Base-by-base conservation (phyloP, 1,284 basidiomycete genomes). In the Ganoderma multipileum region DNA sequence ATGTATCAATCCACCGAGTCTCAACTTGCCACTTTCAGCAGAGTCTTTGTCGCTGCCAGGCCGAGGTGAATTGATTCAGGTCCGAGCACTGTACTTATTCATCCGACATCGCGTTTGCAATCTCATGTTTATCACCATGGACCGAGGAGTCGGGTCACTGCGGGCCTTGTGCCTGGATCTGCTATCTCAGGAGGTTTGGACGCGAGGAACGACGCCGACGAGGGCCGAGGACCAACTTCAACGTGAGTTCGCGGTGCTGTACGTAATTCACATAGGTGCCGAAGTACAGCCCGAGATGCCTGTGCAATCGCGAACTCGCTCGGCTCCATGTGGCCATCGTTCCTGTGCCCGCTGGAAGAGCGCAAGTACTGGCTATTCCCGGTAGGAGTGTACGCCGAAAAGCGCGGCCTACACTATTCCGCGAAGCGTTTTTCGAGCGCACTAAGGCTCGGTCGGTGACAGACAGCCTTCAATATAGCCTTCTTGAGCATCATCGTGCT, bases 111-210 rank as follows among this genome's bases (percentile, higher is more conserved):
- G 30, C 9, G 33, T 20, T 30, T 28, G 52, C 28, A 54, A 57
- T 57, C 55, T 57, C 33, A 30, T 57, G 55, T 57, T 30, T 57
- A 57, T 57, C 55, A 57, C 55, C 55, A 4, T 20, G 55, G 11
- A 38, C 55, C 55, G 33, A 16, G 55, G 33, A 6, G 30, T 57
- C 55, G 55, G 55, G 28, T 12, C 33, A 20, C 2, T 2, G 30
- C 4, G 33, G 52, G 28, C 14, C 52, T 8, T 38, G 55, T 57
- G 55, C 55, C 55, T 57, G 33, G 55, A 57, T 57, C 55, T 57
- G 28, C 20, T 38, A 57, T 57, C 30, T 57, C 33, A 38, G 30
- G 36, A 12, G 33, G 55, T 36, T 18, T 44, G 30, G n/a, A n/a
- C n/a, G n/a, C n/a, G 33, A 12, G 20, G 33, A 38, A 57, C 6